phyloP scores from a whole-genome alignment of 331 rosid genomes.

The Malus hybrid region DNA sequence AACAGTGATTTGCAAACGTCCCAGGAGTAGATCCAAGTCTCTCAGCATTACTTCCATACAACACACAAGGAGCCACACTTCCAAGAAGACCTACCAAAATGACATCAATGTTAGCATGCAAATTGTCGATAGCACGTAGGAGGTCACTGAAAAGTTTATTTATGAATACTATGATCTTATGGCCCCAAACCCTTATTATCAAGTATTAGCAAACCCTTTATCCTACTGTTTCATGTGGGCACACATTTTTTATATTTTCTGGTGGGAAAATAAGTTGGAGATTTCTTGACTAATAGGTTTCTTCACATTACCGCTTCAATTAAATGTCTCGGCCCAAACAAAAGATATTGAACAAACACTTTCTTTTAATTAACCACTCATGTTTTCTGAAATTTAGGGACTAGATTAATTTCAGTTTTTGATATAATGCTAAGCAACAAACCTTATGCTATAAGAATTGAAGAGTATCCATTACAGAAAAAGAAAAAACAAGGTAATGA shows the following conservation, averaged over 20 bases:
- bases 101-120: constrained; percentile 4
- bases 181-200: background rate
- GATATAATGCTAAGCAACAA: background rate
- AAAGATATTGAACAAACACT: background rate
- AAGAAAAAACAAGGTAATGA: background rate
- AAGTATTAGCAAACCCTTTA: background rate
- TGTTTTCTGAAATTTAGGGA: background rate
- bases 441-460: background rate
- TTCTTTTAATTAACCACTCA: background rate
- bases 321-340: background rate
- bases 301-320: background rate
- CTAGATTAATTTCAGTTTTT: background rate
- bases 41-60: constrained; percentile 89
- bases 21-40: constrained; percentile 69
- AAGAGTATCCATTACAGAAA: background rate
- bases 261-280: background rate
- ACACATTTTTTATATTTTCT: background rate
- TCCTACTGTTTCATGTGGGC: background rate
- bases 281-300: background rate
- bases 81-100: constrained; percentile 75
- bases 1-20: constrained; percentile 67
- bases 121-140: background rate
- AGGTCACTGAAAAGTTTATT: background rate
- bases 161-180: background rate
- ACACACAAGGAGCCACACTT: constrained; percentile 87